Base-by-base conservation (phyloP, 306 rosid genomes). In the Prosopis cineraria region DNA sequence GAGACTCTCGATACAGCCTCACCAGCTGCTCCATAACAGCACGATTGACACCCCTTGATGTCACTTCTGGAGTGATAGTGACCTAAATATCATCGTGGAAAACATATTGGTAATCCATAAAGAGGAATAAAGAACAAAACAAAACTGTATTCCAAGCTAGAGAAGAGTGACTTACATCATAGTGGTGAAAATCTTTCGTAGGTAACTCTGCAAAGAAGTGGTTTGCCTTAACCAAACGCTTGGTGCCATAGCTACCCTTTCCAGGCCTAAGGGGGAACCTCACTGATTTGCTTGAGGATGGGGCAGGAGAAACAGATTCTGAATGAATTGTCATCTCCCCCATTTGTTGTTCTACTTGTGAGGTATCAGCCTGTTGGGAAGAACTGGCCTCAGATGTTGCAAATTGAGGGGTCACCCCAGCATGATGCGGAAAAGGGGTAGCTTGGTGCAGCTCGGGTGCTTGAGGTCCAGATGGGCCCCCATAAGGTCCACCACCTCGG, bases 361-460 rank as follows among this genome's bases (percentile, higher is more conserved):
- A 34, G 36, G 80, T 24, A 58, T 91, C 94, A 0, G 82, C 84
- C 0, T 83, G 88, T 37, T 65, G 80, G 29, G 94, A 81, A 4
- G 98, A 84, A 84, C 99, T 81, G 5, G 90, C 94, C 91, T 67
- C 91, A 30, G 85, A 64, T 4, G 79, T 12, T 20, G 71, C 41
- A 56, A 91, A 78, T 76, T 67, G 96, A 85, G 91, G 75, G 79
- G 77, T 85, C 84, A 84, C 82, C 80, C 81, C 93, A 77, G 89
- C 87, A 74, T 84, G 90, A 70, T 83, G 79, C 6, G 80, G 86
- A 79, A 79, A 91, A 69, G 90, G 83, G 86, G 93, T 86, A 52
- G 98, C 99, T 96, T 96, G 99, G 97, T 93, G 97, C 99, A 96
- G 97, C 85, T 91, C 98, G 99, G 98, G 93, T 47, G 76, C 77